Evolutionary conservation across 2,329 filamentous ascomycete species (phyloP).

Genomic region (Pseudogymnoascus sp.): DNA sequence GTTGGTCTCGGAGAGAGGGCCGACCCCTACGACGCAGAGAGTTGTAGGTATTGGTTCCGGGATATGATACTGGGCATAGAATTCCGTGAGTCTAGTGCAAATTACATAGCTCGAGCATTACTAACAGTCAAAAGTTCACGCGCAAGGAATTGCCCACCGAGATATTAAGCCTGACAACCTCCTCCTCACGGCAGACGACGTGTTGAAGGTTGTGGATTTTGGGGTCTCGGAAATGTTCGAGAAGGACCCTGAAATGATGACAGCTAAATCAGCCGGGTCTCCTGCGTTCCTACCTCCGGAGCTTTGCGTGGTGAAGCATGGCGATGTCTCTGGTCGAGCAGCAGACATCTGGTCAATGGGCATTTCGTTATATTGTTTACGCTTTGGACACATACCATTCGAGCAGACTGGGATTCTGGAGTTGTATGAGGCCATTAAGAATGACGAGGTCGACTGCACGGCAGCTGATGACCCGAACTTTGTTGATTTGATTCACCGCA

Average conservation of each 20-base stretch:
- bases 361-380: slow-evolving; percentile 84
- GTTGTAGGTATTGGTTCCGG: slow-evolving; percentile 84
- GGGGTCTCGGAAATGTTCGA: slow-evolving; percentile 99
- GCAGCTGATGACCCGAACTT: slow-evolving; percentile 59
- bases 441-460: slow-evolving; percentile 55
- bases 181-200: slow-evolving; percentile 77
- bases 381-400: slow-evolving; percentile 84
- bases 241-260: slow-evolving; percentile 79
- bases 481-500: slow-evolving; percentile 59
- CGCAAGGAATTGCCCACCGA: slow-evolving; percentile 87
- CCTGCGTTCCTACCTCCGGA: slow-evolving; percentile 93
- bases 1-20: slow-evolving; percentile 79
- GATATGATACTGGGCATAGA: slow-evolving; percentile 93
- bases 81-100: slow-evolving; percentile 55
- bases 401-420: slow-evolving; percentile 71
- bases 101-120: neutral
- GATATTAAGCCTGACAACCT: slow-evolving; percentile 99
- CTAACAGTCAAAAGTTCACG: slow-evolving; percentile 57
- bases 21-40: slow-evolving; percentile 73
- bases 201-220: slow-evolving; percentile 97
- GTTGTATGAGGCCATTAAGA: slow-evolving; percentile 80
- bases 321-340: slow-evolving; percentile 77
- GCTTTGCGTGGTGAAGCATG: slow-evolving; percentile 77
- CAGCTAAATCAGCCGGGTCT: slow-evolving; percentile 85
- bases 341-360: slow-evolving; percentile 99